Percentiles rank a stretch among this genome's conserved stretches.
Evolutionary conservation across 768 basidiomycete genomes (phyloP).

Genomic region (Leccinum disarticulatum): DNA sequence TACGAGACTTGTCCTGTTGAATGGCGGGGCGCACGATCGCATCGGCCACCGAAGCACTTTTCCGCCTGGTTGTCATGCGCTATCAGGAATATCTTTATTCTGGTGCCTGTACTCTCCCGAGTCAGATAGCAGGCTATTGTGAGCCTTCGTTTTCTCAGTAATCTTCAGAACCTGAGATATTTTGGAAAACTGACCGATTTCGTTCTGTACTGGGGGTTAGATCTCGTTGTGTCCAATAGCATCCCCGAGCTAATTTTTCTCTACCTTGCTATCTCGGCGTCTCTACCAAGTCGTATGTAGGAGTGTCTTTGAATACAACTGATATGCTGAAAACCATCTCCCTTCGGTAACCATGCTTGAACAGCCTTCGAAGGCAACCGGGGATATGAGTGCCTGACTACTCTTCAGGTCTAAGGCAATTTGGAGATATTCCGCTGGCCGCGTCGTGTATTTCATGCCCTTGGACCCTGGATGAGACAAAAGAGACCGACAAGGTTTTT

Average conservation of each 20-base stretch:
- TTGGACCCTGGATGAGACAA: not conserved
- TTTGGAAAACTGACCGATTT: not conserved
- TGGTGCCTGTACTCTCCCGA: not conserved
- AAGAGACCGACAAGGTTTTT: not conserved
- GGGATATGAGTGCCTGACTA: not conserved
- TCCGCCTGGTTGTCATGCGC: not conserved
- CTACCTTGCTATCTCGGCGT: not conserved
- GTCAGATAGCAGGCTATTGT: not conserved
- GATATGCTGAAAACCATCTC: not conserved
- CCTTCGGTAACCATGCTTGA: not conserved
- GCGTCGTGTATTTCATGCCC: not conserved
- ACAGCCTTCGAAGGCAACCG: not conserved
- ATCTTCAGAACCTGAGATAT: slow-evolving; percentile 12
- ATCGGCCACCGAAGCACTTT: slow-evolving; percentile 9
- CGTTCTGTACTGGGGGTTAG: not conserved
- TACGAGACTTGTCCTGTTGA: not conserved
- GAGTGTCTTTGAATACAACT: not conserved
- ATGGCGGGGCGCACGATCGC: not conserved
- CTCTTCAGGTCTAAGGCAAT: not conserved
- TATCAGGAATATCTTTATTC: not conserved
- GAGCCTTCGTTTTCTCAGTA: not conserved
- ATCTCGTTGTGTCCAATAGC: not conserved
- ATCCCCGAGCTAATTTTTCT: not conserved
- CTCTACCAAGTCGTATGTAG: not conserved
- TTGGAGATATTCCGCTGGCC: not conserved